Percentiles rank a stretch among this genome's conserved stretches.
Conservation (phyloP, 768 basidiomycete species). For the Steccherinum ochraceum region DNA sequence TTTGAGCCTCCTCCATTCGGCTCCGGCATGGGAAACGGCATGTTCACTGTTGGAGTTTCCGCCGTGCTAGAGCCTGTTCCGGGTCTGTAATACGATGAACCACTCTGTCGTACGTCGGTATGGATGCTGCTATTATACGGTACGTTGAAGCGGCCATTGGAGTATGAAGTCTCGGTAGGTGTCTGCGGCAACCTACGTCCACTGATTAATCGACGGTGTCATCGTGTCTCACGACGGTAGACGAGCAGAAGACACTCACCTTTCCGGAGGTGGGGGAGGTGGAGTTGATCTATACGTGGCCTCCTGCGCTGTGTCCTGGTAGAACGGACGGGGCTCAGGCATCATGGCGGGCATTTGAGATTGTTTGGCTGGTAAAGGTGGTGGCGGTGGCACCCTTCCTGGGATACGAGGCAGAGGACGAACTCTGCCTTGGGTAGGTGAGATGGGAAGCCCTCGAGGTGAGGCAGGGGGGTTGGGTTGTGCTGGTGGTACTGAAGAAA, state of each 20-base stretch:
- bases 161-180: not conserved
- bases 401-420: slow-evolving; percentile 23
- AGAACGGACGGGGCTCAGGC: slow-evolving; percentile 11
- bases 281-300: slow-evolving; percentile 6
- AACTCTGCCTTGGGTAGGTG: slow-evolving; percentile 18
- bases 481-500: not conserved
- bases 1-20: not conserved
- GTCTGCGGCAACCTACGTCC: not conserved
- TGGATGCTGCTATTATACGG: not conserved
- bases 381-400: slow-evolving; percentile 13
- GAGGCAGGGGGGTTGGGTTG: slow-evolving; percentile 14
- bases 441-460: slow-evolving; percentile 10
- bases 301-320: not conserved
- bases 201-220: not conserved
- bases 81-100: slow-evolving; percentile 1
- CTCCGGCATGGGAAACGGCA: slow-evolving; percentile 17
- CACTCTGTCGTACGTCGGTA: not conserved
- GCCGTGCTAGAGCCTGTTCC: slow-evolving; percentile 13
- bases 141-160: not conserved
- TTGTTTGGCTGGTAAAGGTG: slow-evolving; percentile 11
- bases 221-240: not conserved
- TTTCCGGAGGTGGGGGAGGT: not conserved
- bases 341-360: slow-evolving; percentile 8
- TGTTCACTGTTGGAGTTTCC: slow-evolving; percentile 2
- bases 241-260: not conserved